Base-by-base conservation (phyloP, 2,329 filamentous ascomycete genomes). In the Gremmenia infestans region DNA sequence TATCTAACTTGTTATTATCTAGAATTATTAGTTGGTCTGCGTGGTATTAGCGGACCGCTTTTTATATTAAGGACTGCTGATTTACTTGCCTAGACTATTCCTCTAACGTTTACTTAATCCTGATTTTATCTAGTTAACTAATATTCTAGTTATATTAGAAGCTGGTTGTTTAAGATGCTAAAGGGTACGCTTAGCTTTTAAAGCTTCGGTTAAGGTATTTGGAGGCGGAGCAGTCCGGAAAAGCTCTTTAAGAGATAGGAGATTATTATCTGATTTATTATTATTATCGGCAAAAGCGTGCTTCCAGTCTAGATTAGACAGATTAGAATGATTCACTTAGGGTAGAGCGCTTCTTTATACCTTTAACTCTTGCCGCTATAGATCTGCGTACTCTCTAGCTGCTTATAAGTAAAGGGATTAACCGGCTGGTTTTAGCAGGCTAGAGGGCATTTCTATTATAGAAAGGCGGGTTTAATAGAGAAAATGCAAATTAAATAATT, bases 401-500 rank as follows among this genome's bases (percentile, higher is more conserved):
- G 43, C 37, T 43, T n/a, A n/a, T 52, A 28, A 22, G 37, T 48
- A 25, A 58, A 50, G 1, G 37, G 42, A 28, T 52, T 25, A 32
- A 53, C 45, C 50, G 42, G 48, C 51, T 54, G 48, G 54, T 57
- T 59, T 47, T n/a, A 54, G 43, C 22, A 53, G 50, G 2, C 53
- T n/a, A 55, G 52, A 52, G 52, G 39, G 49, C n/a, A 25, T 57
- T 59, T 23, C 40, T 12, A 6, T 57, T 52, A 35, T 9, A 35
- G 15, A 53, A 53, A 52, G 28, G 43, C n/a, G 52, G 48, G 43
- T 55, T 56, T 46, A 37, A 57, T 52, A 28, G 40, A 53, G 48
- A 48, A 61, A 59, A 36, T 57, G 32, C 28, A 60, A 61, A 61
- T 56, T 3, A 45, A 56, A 56, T 52, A 56, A 56, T 58, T 56